A percentile compares a stretch with the other conserved stretches of the same genome.
phyloP scores from a whole-genome alignment of 139 green algal species.

The Protoeuglena noctilucae region DNA sequence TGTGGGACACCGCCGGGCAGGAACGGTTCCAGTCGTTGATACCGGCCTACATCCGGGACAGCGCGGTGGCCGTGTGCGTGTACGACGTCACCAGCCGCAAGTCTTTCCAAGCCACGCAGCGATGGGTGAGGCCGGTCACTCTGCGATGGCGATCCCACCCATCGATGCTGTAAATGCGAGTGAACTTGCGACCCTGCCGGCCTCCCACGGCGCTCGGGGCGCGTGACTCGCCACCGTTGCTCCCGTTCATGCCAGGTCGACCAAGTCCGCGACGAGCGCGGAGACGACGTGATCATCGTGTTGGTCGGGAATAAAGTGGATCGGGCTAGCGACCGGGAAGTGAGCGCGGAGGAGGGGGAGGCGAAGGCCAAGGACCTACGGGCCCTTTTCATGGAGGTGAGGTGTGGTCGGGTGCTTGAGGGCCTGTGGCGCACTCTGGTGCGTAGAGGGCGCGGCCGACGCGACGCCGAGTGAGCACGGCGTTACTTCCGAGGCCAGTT shows the following conservation, averaged over 20 bases:
- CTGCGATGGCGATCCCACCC: no score
- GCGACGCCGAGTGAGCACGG: no score
- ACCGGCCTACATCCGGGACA: conserved; percentile 95
- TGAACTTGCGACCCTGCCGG: no score
- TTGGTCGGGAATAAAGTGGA: conserved; percentile 99
- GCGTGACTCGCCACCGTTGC: no score
- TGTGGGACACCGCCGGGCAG: conserved; percentile 98
- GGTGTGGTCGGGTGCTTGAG: no score
- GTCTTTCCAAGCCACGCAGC: conserved; percentile 87
- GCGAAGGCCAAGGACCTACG: conserved; percentile 38
- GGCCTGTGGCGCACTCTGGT: no score
- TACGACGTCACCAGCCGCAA: conserved; percentile 93
- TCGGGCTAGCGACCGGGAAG: conserved; percentile 79
- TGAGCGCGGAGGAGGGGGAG: conserved; percentile 2
- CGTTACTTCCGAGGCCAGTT: no score
- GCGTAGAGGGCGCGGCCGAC: no score
- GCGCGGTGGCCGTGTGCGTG: conserved; percentile 91
- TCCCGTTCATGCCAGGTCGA: no score
- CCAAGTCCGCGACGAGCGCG: conserved; percentile 88
- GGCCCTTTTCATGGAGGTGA: conserved; percentile 99
- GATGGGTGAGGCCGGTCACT: no score
- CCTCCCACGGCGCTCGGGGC: no score
- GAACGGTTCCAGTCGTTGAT: conserved; percentile 94
- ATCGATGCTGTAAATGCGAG: no score
- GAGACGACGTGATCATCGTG: conserved; percentile 95